Evolutionary conservation across 2,329 filamentous ascomycete species (phyloP), one percentile per base, ranked within the genome.

Genomic region (Drechslerella stenobrocha): DNA sequence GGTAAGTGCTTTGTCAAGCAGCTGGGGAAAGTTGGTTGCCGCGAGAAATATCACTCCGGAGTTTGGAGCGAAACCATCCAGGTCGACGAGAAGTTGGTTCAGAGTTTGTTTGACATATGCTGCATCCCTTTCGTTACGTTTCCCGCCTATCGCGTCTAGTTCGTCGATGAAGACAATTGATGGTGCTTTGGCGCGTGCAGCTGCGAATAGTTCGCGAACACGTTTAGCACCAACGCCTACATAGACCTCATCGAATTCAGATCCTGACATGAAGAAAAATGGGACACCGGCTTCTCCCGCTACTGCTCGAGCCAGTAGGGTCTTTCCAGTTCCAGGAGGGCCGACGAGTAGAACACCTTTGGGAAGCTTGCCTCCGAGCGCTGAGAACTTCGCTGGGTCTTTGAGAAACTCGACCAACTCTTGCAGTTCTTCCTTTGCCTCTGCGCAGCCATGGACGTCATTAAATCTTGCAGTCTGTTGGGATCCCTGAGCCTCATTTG

Each of bases 241-340:
- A 74, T 96, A 98, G 52, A 98, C 87, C 77, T 98, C 93, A 74
- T 98, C 93, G 75, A 98, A 98, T 76, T 98, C 93, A 63, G 90
- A 95, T 51, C 93, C 93, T 74, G 93, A 98, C 92, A 98, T 97
- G 82, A 96, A 98, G 82, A 97, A 98, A 82, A 98, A 98, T 1
- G 93, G 93, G 15, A 98, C 93, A 58, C 92, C 93, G 55, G 93
- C 91, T 79, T 98, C 93, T 52, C 93, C 93, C 47, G 93, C 93
- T 67, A 98, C 93, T 57, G 93, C 95, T 74, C 93, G 87, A 70
- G 93, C 93, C 69, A 98, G 83, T 37, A 98, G 83, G 9, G 93
- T 98, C 79, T 98, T 98, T 79, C 93, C 93, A 69, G 93, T 98
- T 79, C 93, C 93, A 52, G 93, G 93, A 75, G 93, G 93, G 0